A percentile compares a stretch with the other conserved stretches of the same genome.
These are phyloP conservation scores for Periconia sp. DNA, from an alignment of 2,329 filamentous ascomycete species.

Conservation along the genomic window DNA sequence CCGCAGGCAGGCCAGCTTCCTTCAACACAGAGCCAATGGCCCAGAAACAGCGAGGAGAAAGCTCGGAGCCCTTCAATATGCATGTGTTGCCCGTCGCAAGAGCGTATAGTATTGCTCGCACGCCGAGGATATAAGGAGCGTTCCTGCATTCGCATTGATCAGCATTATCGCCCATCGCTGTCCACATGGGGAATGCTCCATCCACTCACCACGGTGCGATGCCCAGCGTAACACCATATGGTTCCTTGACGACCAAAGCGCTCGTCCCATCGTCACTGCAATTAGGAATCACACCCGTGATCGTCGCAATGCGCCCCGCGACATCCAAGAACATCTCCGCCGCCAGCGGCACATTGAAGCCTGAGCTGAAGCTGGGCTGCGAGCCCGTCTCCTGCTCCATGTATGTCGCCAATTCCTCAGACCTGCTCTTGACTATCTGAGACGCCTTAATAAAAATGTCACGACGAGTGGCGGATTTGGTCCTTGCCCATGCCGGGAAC, in stretches of 20 bases:
- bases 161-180: not conserved
- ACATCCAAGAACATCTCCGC: constrained; percentile 55
- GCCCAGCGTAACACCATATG: constrained; percentile 75
- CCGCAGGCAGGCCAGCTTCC: constrained; percentile 73
- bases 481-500: constrained; percentile 68
- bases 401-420: constrained; percentile 62
- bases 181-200: not conserved
- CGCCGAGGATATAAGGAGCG: constrained; percentile 51
- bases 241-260: constrained; percentile 72
- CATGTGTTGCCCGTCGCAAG: constrained; percentile 59
- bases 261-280: constrained; percentile 53
- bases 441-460: constrained; percentile 72
- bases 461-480: constrained; percentile 62
- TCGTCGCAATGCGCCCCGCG: constrained; percentile 51
- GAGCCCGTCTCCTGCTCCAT: constrained; percentile 63
- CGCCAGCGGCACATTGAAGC: constrained; percentile 45
- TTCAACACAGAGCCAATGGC: constrained; percentile 33
- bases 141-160: constrained; percentile 46
- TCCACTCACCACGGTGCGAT: constrained; percentile 76
- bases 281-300: constrained; percentile 54
- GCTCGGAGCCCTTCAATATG: constrained; percentile 40
- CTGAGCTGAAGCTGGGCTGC: constrained; percentile 36
- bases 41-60: constrained; percentile 40
- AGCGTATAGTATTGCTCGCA: constrained; percentile 52
- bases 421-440: constrained; percentile 61